Percentiles rank a stretch among this genome's conserved stretches.
phyloP scores from a whole-genome alignment of 257 asterid genomes.

The Plantago major region DNA sequence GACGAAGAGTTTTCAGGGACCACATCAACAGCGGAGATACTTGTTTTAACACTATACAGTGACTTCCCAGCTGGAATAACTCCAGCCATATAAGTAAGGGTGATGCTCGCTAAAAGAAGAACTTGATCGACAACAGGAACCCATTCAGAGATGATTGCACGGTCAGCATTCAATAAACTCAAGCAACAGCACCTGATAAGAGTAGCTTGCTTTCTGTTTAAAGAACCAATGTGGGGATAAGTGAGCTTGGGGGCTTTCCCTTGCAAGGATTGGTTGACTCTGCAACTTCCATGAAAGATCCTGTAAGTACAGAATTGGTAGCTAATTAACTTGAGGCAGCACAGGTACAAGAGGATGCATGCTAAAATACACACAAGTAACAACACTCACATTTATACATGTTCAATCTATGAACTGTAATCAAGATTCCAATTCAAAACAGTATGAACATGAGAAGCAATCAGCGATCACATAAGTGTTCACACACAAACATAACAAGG shows the following conservation, averaged over 20 bases:
- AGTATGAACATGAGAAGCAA: background rate
- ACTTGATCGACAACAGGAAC: constrained; percentile 62
- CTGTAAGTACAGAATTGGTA: constrained; percentile 7
- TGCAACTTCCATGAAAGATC: constrained; percentile 21
- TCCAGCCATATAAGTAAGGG: constrained; percentile 65
- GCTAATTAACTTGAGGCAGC: background rate
- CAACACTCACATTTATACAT: background rate
- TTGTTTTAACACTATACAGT: constrained; percentile 26
- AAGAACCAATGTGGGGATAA: constrained; percentile 16
- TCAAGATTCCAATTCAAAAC: too few species aligned
- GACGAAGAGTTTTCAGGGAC: constrained; percentile 43
- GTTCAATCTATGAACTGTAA: background rate
- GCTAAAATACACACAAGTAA: background rate
- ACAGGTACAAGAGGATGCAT: background rate
- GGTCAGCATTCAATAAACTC: constrained; percentile 41
- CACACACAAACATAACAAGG: background rate
- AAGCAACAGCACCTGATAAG: constrained; percentile 40
- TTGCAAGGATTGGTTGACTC: constrained; percentile 19
- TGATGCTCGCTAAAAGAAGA: constrained; percentile 49
- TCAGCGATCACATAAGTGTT: too few species aligned
- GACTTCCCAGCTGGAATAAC: constrained; percentile 45
- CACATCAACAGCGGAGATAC: constrained; percentile 30
- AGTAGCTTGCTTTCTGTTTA: constrained; percentile 21
- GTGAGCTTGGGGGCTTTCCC: constrained; percentile 20
- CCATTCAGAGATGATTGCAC: constrained; percentile 39